A percentile compares a stretch with the other conserved stretches of the same genome.
Evolutionary conservation across 106 monocot species (phyloP).

Genomic region (Alisma plantagoaquatica): DNA sequence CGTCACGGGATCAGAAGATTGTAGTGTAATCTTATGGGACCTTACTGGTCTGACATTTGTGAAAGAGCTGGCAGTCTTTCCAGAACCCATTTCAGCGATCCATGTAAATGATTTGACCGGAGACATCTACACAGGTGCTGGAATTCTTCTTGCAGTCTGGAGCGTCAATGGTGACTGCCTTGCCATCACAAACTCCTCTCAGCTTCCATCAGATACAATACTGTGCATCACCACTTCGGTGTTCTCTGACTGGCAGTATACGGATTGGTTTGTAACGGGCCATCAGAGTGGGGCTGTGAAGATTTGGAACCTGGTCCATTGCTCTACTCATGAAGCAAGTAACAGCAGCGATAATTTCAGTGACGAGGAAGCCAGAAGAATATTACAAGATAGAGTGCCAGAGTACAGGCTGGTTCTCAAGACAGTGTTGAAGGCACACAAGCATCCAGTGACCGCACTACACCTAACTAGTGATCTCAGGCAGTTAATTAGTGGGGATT

Average conservation of each 20-base stretch:
- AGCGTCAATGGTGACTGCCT: constrained; percentile 89
- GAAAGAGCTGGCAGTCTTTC: constrained; percentile 68
- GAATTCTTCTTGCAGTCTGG: constrained; percentile 70
- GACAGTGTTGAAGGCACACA: constrained; percentile 65
- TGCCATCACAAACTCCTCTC: constrained; percentile 73
- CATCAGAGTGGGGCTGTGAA: constrained; percentile 93
- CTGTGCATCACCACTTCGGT: constrained; percentile 38
- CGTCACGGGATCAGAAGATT: constrained; percentile 71
- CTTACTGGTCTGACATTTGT: constrained; percentile 55
- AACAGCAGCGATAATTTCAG: constrained; percentile 12
- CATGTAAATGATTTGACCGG: constrained; percentile 81
- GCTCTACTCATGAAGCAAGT: constrained; percentile 20
- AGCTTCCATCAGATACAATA: constrained; percentile 77
- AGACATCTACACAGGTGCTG: constrained; percentile 74
- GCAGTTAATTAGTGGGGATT: constrained; percentile 79
- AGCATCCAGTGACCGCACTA: constrained; percentile 73
- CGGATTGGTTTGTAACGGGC: constrained; percentile 81
- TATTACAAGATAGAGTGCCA: constrained; percentile 16
- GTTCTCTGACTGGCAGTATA: constrained; percentile 76
- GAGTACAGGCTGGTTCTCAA: constrained; percentile 60
- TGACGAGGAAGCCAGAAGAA: constrained; percentile 14
- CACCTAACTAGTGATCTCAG: constrained; percentile 56
- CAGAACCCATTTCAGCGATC: constrained; percentile 58
- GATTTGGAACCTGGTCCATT: constrained; percentile 83
- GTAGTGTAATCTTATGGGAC: constrained; percentile 83